These are phyloP conservation scores for Solanum phureja DNA, from an alignment of 257 asterid genomes.

Conservation along the genomic window DNA sequence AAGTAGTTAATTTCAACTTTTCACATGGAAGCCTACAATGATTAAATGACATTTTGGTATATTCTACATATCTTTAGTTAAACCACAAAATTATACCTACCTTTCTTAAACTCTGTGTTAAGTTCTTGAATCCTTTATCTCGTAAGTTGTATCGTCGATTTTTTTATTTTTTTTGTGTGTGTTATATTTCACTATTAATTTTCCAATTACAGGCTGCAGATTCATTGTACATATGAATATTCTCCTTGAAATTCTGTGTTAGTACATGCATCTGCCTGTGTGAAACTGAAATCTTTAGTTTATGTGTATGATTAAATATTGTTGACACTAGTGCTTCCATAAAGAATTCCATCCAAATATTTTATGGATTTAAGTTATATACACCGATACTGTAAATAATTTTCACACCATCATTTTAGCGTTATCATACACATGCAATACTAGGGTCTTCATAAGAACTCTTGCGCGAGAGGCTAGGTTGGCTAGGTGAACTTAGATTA, in stretches of 20 bases:
- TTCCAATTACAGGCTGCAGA: not conserved
- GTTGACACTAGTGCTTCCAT: not conserved
- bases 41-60: not conserved
- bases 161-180: not conserved
- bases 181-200: not conserved
- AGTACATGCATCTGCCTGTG: not conserved
- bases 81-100: not conserved
- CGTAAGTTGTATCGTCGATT: not conserved
- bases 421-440: not conserved
- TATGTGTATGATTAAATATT: not conserved
- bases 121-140: not conserved
- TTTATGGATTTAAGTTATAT: not conserved
- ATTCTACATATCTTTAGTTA: not conserved
- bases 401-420: not conserved
- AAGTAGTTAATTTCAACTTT: not conserved
- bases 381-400: not conserved
- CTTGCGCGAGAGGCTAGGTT: not conserved
- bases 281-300: not conserved
- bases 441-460: not conserved
- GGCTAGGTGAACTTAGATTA: not conserved
- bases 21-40: not conserved
- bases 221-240: not conserved
- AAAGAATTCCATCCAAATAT: not conserved
- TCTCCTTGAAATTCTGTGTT: not conserved
- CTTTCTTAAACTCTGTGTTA: not conserved